phyloP scores from a whole-genome alignment of 257 asterid genomes.

The Leonotis leonurus region DNA sequence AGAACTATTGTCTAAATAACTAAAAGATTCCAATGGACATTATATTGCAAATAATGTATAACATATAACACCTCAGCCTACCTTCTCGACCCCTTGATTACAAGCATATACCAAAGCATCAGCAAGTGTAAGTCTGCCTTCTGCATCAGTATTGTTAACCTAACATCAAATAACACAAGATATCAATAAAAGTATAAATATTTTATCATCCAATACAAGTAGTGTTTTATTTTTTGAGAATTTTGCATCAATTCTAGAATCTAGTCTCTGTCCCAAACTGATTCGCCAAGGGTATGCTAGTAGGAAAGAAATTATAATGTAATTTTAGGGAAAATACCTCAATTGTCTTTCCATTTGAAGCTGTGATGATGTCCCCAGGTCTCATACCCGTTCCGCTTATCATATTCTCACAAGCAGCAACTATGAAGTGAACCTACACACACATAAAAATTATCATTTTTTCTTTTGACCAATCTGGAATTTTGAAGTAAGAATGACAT shows the following conservation, averaged over 20 bases:
- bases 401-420: slow-evolving; percentile 98
- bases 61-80: slow-evolving; percentile 15
- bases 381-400: slow-evolving; percentile 97
- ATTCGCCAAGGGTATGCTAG: background rate
- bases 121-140: slow-evolving; percentile 93
- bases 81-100: slow-evolving; percentile 94
- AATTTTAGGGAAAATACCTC: slow-evolving; percentile 39
- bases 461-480: background rate
- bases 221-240: too few relatives aligned
- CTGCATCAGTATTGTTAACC: slow-evolving; percentile 98
- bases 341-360: slow-evolving; percentile 88
- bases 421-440: slow-evolving; percentile 82
- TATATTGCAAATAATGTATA: background rate
- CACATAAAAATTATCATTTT: slow-evolving; percentile 1
- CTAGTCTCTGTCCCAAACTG: background rate
- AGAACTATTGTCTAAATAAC: too few relatives aligned
- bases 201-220: background rate
- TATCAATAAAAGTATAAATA: background rate
- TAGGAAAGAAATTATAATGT: background rate
- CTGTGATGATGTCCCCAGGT: slow-evolving; percentile 84
- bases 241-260: background rate
- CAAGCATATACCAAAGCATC: slow-evolving; percentile 94
- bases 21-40: background rate
- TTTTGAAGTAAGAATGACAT: background rate
- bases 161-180: slow-evolving; percentile 13